phyloP scores from a whole-genome alignment of 2,329 filamentous ascomycete genomes.

The Aspergillus pseudoviridinutans region DNA sequence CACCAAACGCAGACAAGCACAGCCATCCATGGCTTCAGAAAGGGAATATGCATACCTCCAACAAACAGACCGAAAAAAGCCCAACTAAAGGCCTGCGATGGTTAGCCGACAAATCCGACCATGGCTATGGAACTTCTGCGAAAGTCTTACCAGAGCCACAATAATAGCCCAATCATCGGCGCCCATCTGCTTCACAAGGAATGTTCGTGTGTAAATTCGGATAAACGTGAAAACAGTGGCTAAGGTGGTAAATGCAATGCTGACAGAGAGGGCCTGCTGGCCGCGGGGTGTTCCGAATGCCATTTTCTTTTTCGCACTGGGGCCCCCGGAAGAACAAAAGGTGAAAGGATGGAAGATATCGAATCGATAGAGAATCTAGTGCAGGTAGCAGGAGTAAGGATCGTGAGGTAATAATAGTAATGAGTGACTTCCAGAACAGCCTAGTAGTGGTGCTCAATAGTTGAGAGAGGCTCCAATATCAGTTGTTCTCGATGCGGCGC shows the following conservation, averaged over 20 bases:
- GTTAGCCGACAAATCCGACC: neutral
- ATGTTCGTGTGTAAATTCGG: conserved; percentile 38
- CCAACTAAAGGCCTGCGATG: conserved; percentile 24
- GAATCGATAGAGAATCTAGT: neutral
- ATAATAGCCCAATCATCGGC: conserved; percentile 37
- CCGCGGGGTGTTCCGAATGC: conserved; percentile 24
- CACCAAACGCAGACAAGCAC: neutral
- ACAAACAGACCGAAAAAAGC: conserved; percentile 27
- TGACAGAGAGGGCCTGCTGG: conserved; percentile 23
- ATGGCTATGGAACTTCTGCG: neutral
- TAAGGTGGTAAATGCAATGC: conserved; percentile 28
- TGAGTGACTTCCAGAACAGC: neutral
- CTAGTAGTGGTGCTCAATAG: neutral
- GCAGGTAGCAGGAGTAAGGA: neutral
- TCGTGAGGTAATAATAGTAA: neutral
- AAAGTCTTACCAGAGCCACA: conserved; percentile 27
- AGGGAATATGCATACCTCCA: conserved; percentile 21
- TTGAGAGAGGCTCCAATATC: neutral
- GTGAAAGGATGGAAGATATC: neutral
- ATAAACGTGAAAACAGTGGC: conserved; percentile 31
- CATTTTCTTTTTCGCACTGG: conserved; percentile 13
- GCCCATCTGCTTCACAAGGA: conserved; percentile 33
- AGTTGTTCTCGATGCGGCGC: neutral
- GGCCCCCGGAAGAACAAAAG: neutral
- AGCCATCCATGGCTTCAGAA: neutral